These are phyloP conservation scores for Saccharomycopsis sp. DNA, from an alignment of 805 yeast species.

Conservation along the genomic window DNA sequence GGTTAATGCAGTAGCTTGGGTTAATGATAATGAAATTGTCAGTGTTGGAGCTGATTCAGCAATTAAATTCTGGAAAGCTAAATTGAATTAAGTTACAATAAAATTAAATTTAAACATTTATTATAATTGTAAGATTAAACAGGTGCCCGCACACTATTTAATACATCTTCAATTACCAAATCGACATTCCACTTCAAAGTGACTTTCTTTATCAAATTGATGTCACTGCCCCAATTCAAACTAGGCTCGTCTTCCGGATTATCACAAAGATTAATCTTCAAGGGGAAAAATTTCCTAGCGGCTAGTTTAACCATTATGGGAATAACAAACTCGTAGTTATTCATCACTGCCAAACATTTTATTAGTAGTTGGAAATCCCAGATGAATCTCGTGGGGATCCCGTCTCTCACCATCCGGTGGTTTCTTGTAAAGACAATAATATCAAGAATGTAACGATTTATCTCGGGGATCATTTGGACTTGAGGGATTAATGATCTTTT, in stretches of 20 bases:
- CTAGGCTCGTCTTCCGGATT: slow-evolving; percentile 42
- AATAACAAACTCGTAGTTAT: slow-evolving; percentile 33
- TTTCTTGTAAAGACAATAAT: slow-evolving; percentile 40
- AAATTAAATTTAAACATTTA: not conserved
- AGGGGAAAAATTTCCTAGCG: slow-evolving; percentile 37
- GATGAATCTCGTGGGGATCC: slow-evolving; percentile 38
- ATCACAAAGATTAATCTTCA: slow-evolving; percentile 30
- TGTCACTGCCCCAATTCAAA: slow-evolving; percentile 46
- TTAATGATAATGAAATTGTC: slow-evolving; percentile 36
- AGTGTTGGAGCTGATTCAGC: slow-evolving; percentile 78
- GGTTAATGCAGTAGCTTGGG: slow-evolving; percentile 67
- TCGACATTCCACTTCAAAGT: slow-evolving; percentile 36
- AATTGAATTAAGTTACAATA: not conserved
- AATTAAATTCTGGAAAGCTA: slow-evolving; percentile 58
- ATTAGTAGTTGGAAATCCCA: slow-evolving; percentile 32
- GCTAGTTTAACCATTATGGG: slow-evolving; percentile 45
- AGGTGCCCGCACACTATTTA: slow-evolving; percentile 43
- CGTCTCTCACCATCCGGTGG: slow-evolving; percentile 44
- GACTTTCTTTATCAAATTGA: slow-evolving; percentile 30
- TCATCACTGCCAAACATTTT: slow-evolving; percentile 32
- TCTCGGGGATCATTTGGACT: slow-evolving; percentile 36
- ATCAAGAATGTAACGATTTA: slow-evolving; percentile 46
- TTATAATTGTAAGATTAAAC: slow-evolving; percentile 18
- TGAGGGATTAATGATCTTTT: slow-evolving; percentile 14
- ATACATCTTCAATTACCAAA: slow-evolving; percentile 40